Base-by-base conservation (phyloP, 768 basidiomycete genomes). In the Suillus clintonianus region DNA sequence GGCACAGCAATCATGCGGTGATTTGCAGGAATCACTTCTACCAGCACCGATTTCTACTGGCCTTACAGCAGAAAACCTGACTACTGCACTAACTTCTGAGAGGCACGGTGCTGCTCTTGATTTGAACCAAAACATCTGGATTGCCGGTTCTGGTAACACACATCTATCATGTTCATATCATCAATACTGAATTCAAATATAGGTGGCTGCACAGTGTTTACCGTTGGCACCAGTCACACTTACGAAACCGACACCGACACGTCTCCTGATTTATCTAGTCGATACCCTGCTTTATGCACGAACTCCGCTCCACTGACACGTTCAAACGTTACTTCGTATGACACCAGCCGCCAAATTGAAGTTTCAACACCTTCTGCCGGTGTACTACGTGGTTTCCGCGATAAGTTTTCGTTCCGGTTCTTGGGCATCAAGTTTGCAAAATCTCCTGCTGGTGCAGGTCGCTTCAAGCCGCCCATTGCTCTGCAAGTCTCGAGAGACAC, bases 251-350 rank as follows among this genome's bases (percentile, higher is more conserved):
- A 36, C 30, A 34, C 30, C 5, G 22, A 41, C 13, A 22, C 32
- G 9, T 37, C 36, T 27, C 36, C 34, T 57, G 45, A 61, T 39
- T 54, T 42, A 11, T 48, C 47, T 17, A 30, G 41, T 8, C 43
- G 37, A 11, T 63, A 69, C 14, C 64, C 65, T 3, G 62, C 60
- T 4, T 65, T 72, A 15, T 71, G 67, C 50, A 65, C 64, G 19
- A 71, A 73, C 34, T 67, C 72, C 17, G 67, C 64, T 34, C 67
- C 64, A 0, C 42, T 73, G 47, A 63, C 65, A n/a, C 67, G 64
- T 55, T 68, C 67, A n/a, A 70, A 72, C n/a, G 62, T 65, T 41
- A 63, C 67, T 5, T 59, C 64, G 54, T 50, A 64, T 22, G 69
- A 72, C 27, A 67, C 39, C 11, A 41, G 65, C 15, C 51, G 60